Conservation (phyloP, 306 rosid genomes). For the Rubus idaeus region DNA sequence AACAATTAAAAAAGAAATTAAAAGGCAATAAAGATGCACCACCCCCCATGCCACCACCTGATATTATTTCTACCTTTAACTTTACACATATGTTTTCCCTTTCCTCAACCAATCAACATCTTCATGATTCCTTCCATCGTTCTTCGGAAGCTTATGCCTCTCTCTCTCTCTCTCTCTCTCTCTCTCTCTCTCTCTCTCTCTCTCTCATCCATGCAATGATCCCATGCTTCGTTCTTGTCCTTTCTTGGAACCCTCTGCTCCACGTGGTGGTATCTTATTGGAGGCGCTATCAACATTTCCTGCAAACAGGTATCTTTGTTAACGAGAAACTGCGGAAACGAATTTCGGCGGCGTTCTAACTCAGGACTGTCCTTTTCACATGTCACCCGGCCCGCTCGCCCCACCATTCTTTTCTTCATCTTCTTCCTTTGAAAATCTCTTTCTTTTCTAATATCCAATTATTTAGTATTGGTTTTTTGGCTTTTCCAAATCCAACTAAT, state of each 20-base stretch:
- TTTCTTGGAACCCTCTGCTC: conserved; percentile 54
- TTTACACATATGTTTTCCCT: conserved; percentile 45
- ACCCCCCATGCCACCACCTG: conserved; percentile 23
- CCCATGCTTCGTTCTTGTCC: conserved; percentile 79
- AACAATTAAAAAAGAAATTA: conserved; percentile 25
- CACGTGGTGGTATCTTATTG: conserved; percentile 42
- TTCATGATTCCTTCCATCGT: conserved; percentile 48
- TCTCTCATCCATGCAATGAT: conserved; percentile 34
- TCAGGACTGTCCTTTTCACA: conserved; percentile 44
- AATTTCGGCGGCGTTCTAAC: conserved; percentile 68
- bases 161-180: conserved; percentile 9
- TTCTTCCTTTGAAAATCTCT: neutral
- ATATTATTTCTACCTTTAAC: conserved; percentile 15
- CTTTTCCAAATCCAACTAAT: conserved; percentile 1
- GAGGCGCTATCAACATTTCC: conserved; percentile 18
- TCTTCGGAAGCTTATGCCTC: conserved; percentile 36
- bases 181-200: conserved; percentile 16
- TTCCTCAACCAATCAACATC: conserved; percentile 35
- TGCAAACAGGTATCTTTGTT: conserved; percentile 36
- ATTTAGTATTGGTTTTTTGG: neutral
- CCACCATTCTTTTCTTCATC: conserved; percentile 12
- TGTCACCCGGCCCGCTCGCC: neutral
- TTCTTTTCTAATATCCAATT: neutral
- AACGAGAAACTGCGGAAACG: conserved; percentile 35
- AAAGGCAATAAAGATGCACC: conserved; percentile 24